These are phyloP conservation scores for Chlorophyllum brunneum DNA, from an alignment of 768 basidiomycete species.

Conservation along the genomic window DNA sequence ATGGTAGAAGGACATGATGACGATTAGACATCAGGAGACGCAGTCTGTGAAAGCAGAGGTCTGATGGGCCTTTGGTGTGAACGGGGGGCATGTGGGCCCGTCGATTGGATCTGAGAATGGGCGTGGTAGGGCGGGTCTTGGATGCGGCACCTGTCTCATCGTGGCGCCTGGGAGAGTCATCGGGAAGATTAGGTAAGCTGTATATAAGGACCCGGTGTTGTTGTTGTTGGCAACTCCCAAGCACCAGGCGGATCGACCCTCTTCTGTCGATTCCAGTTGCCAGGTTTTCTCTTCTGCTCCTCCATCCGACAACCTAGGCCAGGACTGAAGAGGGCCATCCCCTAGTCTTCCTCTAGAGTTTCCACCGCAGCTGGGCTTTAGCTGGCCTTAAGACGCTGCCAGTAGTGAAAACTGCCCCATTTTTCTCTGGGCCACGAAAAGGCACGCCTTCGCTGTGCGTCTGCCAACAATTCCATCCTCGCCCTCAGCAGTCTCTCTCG, in stretches of 20 bases:
- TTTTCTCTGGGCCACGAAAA: constrained; percentile 45
- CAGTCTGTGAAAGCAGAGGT: too few relatives aligned
- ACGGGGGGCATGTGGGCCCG: constrained; percentile 2
- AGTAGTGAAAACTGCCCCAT: constrained; percentile 21
- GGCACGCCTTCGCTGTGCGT: constrained; percentile 95
- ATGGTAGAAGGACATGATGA: background rate
- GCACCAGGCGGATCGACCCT: constrained; percentile 48
- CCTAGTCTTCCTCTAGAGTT: constrained; percentile 20
- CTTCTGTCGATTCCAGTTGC: constrained; percentile 46
- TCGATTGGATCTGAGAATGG: constrained; percentile 8
- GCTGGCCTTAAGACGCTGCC: constrained; percentile 14
- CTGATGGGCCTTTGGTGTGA: background rate
- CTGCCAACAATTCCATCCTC: constrained; percentile 47
- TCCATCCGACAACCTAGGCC: constrained; percentile 32
- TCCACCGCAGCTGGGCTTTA: constrained; percentile 27
- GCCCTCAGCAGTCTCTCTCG: constrained; percentile 25
- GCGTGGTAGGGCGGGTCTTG: constrained; percentile 2
- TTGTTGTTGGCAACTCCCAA: constrained; percentile 27
- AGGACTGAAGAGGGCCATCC: constrained; percentile 42
- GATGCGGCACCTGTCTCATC: background rate
- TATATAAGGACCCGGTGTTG: constrained; percentile 25
- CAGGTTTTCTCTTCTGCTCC: constrained; percentile 33
- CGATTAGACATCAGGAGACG: constrained; percentile 5
- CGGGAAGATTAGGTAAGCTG: constrained; percentile 26
- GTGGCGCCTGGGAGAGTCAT: constrained; percentile 14